Conservation (phyloP, 495 filamentous ascomycete species). For the Podospora pseudopauciseta region DNA sequence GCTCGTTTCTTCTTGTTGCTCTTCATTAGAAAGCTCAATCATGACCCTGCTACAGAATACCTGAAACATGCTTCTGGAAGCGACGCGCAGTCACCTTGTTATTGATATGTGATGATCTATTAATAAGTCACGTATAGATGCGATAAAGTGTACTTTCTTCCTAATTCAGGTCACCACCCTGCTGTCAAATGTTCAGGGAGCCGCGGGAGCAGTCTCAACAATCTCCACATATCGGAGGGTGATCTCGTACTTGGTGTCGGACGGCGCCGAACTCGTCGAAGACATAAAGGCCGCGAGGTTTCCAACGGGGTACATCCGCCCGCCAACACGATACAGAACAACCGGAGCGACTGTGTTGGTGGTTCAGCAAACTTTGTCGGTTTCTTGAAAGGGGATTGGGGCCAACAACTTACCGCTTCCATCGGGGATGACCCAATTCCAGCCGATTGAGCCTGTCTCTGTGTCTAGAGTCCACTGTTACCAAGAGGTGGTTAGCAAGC, state of each 20-base stretch:
- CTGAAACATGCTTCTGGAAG: too few species aligned
- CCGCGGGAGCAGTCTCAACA: too few species aligned
- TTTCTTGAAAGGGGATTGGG: too few species aligned
- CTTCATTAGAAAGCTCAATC: too few species aligned
- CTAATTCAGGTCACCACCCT: too few species aligned
- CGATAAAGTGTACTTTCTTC: too few species aligned
- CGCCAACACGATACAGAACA: slow-evolving; percentile 13
- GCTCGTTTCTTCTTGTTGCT: background rate
- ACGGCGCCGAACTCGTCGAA: slow-evolving; percentile 4
- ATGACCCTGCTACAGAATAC: too few species aligned
- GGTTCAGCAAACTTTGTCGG: background rate
- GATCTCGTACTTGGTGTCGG: slow-evolving; percentile 14
- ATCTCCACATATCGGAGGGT: background rate
- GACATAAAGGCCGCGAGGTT: slow-evolving; percentile 8
- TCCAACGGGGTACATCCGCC: slow-evolving; percentile 16
- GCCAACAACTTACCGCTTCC: background rate
- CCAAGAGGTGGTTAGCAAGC: background rate
- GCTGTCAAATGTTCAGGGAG: background rate
- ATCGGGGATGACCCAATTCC: slow-evolving; percentile 12
- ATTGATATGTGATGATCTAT: too few species aligned
- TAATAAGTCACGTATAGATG: too few species aligned
- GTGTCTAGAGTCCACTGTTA: slow-evolving; percentile 17
- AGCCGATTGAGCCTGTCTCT: slow-evolving; percentile 6
- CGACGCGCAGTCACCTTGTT: too few species aligned
- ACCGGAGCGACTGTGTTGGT: slow-evolving; percentile 6